phyloP scores from a whole-genome alignment of 306 rosid genomes.

The Crataegus laevigata region DNA sequence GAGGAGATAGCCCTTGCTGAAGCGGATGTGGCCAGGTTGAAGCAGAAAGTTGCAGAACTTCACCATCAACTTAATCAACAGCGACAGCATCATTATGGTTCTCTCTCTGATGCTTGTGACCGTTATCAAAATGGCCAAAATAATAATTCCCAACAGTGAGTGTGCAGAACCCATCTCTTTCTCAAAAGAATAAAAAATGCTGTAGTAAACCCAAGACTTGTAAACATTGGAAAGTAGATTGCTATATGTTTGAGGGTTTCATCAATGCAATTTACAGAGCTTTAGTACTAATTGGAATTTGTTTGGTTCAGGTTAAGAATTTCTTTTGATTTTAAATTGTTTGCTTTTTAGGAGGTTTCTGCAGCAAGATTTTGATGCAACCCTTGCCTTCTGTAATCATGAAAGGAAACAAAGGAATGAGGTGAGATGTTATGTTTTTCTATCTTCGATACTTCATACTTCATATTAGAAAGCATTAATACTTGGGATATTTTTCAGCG shows the following conservation, averaged over 20 bases:
- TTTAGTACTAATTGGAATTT: not conserved
- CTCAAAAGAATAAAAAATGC: not conserved
- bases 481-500: not conserved
- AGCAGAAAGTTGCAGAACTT: conserved; percentile 98
- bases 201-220: not conserved
- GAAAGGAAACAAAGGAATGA: conserved; percentile 92
- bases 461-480: not conserved
- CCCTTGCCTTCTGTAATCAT: conserved; percentile 76
- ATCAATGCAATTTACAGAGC: not conserved
- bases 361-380: conserved; percentile 95
- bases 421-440: conserved; percentile 37
- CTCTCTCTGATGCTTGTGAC: conserved; percentile 81
- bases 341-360: conserved; percentile 64
- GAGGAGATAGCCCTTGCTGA: conserved; percentile 99
- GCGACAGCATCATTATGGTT: conserved; percentile 85
- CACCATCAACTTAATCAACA: conserved; percentile 98
- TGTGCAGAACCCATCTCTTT: conserved; percentile 12
- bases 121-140: conserved; percentile 74
- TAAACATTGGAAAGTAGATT: not conserved
- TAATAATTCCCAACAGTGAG: conserved; percentile 82
- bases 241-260: not conserved
- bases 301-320: not conserved
- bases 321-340: not conserved
- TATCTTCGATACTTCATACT: not conserved
- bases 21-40: conserved; percentile 96